phyloP scores from a whole-genome alignment of 495 filamentous ascomycete genomes.

The Cetradonia linearis region DNA sequence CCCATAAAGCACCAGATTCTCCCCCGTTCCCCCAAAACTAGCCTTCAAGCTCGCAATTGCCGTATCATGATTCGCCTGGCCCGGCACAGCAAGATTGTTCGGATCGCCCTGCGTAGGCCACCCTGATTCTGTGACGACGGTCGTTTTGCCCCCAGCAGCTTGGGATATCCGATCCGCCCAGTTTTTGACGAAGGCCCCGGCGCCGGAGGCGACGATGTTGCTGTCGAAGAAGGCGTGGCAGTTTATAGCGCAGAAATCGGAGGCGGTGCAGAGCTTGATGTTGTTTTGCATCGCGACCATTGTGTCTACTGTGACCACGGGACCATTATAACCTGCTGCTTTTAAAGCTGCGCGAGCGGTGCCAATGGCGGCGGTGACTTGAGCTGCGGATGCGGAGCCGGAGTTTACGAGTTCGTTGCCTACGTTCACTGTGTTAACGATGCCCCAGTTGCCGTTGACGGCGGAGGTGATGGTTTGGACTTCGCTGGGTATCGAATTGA shows the following conservation, averaged over 20 bases:
- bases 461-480: conserved; percentile 45
- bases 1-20: conserved; percentile 57
- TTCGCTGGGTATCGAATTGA: conserved; percentile 45
- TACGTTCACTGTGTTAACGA: conserved; percentile 59
- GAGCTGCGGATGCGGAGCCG: conserved; percentile 39
- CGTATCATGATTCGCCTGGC: conserved; percentile 46
- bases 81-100: conserved; percentile 57
- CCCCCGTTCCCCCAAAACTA: conserved; percentile 37
- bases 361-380: conserved; percentile 46
- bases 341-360: conserved; percentile 48
- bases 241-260: conserved; percentile 74
- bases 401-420: conserved; percentile 75
- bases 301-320: conserved; percentile 72
- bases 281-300: conserved; percentile 55
- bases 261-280: conserved; percentile 57
- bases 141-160: conserved; percentile 43
- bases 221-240: conserved; percentile 77
- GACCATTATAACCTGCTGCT: conserved; percentile 55
- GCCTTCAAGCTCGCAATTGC: conserved; percentile 54
- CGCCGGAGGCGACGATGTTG: conserved; percentile 40
- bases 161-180: conserved; percentile 43
- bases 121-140: conserved; percentile 66
- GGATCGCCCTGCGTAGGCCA: conserved; percentile 61
- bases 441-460: conserved; percentile 48
- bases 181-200: conserved; percentile 53